These are phyloP conservation scores for Erysimum pusillum DNA, from an alignment of 441 rosid species.

Conservation along the genomic window DNA sequence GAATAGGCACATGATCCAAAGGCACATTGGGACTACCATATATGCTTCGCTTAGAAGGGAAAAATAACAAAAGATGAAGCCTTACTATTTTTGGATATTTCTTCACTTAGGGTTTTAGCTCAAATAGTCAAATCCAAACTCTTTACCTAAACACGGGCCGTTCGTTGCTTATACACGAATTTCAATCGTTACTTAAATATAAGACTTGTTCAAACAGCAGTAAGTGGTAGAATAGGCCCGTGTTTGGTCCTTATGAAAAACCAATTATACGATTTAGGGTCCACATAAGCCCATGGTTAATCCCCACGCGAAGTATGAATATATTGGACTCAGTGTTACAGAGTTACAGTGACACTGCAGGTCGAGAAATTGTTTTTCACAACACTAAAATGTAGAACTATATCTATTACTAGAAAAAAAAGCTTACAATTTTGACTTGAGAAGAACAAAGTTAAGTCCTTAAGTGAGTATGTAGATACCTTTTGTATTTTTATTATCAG, in stretches of 20 bases:
- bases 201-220: slow-evolving; percentile 31
- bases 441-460: background rate
- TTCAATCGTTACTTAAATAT: slow-evolving; percentile 31
- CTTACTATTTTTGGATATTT: slow-evolving; percentile 39
- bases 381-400: background rate
- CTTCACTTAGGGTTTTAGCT: slow-evolving; percentile 31
- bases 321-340: background rate
- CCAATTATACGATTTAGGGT: slow-evolving; percentile 1
- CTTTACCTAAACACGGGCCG: slow-evolving; percentile 17
- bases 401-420: background rate
- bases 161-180: slow-evolving; percentile 40
- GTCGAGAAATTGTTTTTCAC: background rate
- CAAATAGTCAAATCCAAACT: slow-evolving; percentile 20
- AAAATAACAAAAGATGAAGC: slow-evolving; percentile 30
- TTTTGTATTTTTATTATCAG: background rate
- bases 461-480: too few relatives aligned
- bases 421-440: background rate
- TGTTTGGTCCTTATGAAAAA: background rate
- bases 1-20: slow-evolving; percentile 39
- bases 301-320: background rate
- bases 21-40: slow-evolving; percentile 39
- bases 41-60: slow-evolving; percentile 47
- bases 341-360: background rate
- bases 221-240: slow-evolving; percentile 38
- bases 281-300: slow-evolving; percentile 24